Conservation (phyloP, 2,329 filamentous ascomycete species). For the Paramyrothecium roridum region DNA sequence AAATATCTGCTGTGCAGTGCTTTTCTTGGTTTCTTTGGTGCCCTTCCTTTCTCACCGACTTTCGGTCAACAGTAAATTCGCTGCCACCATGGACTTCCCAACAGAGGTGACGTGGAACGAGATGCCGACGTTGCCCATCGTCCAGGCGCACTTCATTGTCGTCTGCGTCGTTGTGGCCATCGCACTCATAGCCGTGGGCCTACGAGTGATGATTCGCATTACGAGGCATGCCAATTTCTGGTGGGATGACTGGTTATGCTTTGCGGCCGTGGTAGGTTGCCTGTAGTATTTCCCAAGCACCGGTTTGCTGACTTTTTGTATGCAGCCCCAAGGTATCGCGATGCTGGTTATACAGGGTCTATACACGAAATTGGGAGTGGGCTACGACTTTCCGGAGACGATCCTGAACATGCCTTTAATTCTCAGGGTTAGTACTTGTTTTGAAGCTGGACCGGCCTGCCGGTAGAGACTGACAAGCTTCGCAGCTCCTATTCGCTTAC, state of each 20-base stretch:
- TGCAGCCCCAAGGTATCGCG: slow-evolving; percentile 19
- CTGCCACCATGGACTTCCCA: background rate
- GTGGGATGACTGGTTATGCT: slow-evolving; percentile 34
- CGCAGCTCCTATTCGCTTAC: slow-evolving; percentile 30
- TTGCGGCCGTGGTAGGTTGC: slow-evolving; percentile 17
- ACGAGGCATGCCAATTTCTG: slow-evolving; percentile 22
- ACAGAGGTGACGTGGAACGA: background rate
- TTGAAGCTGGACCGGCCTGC: no score
- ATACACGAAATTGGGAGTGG: slow-evolving; percentile 23
- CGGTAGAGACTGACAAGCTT: background rate
- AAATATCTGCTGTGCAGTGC: no score
- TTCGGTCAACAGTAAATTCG: background rate
- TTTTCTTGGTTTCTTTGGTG: background rate
- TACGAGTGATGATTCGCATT: slow-evolving; percentile 22
- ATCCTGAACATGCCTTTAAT: slow-evolving; percentile 17
- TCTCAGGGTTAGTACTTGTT: slow-evolving; percentile 1
- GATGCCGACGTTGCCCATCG: slow-evolving; percentile 6
- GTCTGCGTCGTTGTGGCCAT: slow-evolving; percentile 15
- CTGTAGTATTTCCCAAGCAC: background rate
- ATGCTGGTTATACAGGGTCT: slow-evolving; percentile 26
- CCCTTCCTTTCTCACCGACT: background rate
- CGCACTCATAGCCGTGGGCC: slow-evolving; percentile 15
- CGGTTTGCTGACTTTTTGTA: background rate
- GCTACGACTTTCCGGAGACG: slow-evolving; percentile 16
- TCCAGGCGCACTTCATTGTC: slow-evolving; percentile 20